phyloP scores from a whole-genome alignment of 1,139 yeast species.

The Petasospora fabianii region DNA sequence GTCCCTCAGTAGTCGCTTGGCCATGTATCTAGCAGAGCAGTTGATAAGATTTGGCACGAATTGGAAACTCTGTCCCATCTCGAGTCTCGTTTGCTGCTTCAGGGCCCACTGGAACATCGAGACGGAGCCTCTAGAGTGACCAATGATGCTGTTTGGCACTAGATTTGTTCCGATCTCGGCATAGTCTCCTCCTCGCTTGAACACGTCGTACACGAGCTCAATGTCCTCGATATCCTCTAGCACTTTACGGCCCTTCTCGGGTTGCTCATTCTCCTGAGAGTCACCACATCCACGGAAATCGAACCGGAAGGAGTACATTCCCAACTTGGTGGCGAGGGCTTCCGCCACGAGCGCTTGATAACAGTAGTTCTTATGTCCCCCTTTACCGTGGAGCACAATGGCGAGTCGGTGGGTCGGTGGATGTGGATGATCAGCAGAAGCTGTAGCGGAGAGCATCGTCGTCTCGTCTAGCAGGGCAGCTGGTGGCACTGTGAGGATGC shows the following conservation, averaged over 20 bases:
- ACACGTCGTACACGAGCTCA: slow-evolving; percentile 46
- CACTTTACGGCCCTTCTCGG: slow-evolving; percentile 49
- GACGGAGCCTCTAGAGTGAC: slow-evolving; percentile 78
- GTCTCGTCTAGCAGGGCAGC: slow-evolving; percentile 24
- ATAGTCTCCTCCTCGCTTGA: slow-evolving; percentile 29
- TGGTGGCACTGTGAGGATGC: slow-evolving; percentile 32
- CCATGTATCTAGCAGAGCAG: slow-evolving; percentile 63
- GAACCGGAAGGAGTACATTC: slow-evolving; percentile 64
- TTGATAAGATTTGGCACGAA: slow-evolving; percentile 65
- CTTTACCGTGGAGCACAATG: slow-evolving; percentile 68
- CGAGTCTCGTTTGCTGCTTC: slow-evolving; percentile 36
- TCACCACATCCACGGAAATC: slow-evolving; percentile 87
- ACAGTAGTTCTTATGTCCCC: slow-evolving; percentile 78
- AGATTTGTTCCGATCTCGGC: slow-evolving; percentile 38
- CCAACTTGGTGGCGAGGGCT: slow-evolving; percentile 52
- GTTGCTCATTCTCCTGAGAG: slow-evolving; percentile 53
- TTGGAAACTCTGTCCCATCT: slow-evolving; percentile 32
- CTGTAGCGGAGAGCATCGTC: slow-evolving; percentile 23
- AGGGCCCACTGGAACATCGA: slow-evolving; percentile 76
- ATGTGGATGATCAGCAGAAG: slow-evolving; percentile 18
- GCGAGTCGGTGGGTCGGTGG: slow-evolving; percentile 39
- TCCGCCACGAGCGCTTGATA: slow-evolving; percentile 67
- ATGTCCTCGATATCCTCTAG: slow-evolving; percentile 68
- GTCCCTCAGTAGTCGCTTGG: slow-evolving; percentile 33
- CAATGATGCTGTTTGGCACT: slow-evolving; percentile 52